A percentile compares a stretch with the other conserved stretches of the same genome.
These are phyloP conservation scores for Lycium ferocissimum DNA, from an alignment of 257 asterid species.

Conservation along the genomic window DNA sequence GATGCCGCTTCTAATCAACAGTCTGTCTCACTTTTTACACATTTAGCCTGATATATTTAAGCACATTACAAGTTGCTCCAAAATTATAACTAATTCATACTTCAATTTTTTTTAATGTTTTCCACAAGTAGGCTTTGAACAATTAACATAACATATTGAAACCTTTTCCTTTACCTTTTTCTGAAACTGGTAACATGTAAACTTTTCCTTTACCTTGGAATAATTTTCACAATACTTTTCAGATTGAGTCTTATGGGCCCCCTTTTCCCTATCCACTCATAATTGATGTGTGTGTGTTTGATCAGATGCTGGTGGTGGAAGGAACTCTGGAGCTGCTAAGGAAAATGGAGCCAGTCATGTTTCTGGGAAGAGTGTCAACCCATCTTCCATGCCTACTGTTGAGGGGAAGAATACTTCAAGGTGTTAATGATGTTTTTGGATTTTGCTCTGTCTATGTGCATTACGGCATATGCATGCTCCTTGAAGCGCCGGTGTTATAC, in stretches of 20 bases:
- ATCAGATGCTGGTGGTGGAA: constrained; percentile 60
- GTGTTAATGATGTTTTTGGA: constrained; percentile 41
- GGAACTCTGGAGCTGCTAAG: constrained; percentile 54
- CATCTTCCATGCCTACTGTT: constrained; percentile 46
- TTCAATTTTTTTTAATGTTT: neutral
- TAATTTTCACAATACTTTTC: constrained; percentile 19
- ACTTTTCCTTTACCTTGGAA: neutral
- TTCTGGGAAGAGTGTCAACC: constrained; percentile 53
- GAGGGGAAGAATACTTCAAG: constrained; percentile 58
- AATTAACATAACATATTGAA: neutral
- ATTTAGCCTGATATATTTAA: neutral
- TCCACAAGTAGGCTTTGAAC: constrained; percentile 1
- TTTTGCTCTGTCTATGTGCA: constrained; percentile 6
- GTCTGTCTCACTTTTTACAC: neutral
- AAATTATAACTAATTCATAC: constrained; percentile 11
- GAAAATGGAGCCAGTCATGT: constrained; percentile 52
- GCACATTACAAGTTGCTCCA: constrained; percentile 19
- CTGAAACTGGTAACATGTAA: no score
- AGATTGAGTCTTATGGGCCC: constrained; percentile 13
- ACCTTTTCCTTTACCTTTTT: neutral
- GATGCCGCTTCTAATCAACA: neutral
- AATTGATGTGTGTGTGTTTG: constrained; percentile 46
- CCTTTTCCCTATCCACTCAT: constrained; percentile 28
- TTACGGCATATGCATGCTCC: constrained; percentile 26
- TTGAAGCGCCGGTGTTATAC: constrained; percentile 13